Base-by-base conservation (phyloP, 768 basidiomycete genomes). In the Lactarius tabidus region DNA sequence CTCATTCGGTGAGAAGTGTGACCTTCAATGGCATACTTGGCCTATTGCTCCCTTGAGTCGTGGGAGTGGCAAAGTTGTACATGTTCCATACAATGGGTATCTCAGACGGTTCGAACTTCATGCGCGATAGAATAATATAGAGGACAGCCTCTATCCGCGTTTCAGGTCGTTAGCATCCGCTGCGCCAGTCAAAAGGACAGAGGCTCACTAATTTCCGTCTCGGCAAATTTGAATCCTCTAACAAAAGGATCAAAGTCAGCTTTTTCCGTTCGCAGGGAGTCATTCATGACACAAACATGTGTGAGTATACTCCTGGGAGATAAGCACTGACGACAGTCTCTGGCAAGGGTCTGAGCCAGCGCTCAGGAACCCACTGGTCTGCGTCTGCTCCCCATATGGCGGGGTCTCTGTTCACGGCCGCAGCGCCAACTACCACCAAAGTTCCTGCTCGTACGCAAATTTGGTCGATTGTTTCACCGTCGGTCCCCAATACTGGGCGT, bases 71-170 rank as follows among this genome's bases (percentile, higher is more conserved):
- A 51, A 75, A 71, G n/a, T 63, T 67, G 26, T 70, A 72, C 56
- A 72, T 69, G 55, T 75, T 73, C 73, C 74, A 76, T 2, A 68
- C 63, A 51, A 77, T 70, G 29, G 71, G 71, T 39, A 69, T 69
- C 33, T 70, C 68, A 4, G 72, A 38, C 9, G 70, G 68, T 20
- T 71, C 69, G 59, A 76, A 74, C 39, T 54, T 66, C 71, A 74
- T 73, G 15, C 67, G 67, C 18, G 66, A 57, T 9, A 76, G 41
- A 10, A 76, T 65, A 29, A 70, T 64, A 9, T 71, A 61, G 9
- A 76, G 71, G 5, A 76, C 67, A 33, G 72, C 70, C 65, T 75
- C 75, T 75, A 67, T 57, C 20, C 23, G 33, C 61, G 23, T 28
- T 20, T 15, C 20, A 5, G 26, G 33, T 52, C 7, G 51, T 67